phyloP scores from a whole-genome alignment of 179 eudicot genomes.

The Beta corolliflora region DNA sequence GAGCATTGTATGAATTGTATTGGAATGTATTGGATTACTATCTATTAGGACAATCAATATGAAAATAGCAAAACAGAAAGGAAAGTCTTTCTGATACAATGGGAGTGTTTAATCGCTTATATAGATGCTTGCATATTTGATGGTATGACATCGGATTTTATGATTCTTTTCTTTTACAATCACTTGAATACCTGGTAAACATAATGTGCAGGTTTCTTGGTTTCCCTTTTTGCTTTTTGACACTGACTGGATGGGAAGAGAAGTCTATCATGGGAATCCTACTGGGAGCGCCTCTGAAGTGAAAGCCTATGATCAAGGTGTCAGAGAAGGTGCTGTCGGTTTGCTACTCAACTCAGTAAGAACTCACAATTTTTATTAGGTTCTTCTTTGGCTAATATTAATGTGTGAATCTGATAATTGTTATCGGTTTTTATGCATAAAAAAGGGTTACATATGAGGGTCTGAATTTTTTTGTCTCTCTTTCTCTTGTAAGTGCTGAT shows the following conservation, averaged over 20 bases:
- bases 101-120: no score
- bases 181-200: neutral
- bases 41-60: neutral
- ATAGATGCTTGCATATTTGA: neutral
- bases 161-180: no score
- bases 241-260: slow-evolving; percentile 99
- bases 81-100: no score
- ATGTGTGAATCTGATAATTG: neutral
- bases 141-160: neutral
- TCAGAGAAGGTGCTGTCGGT: slow-evolving; percentile 99
- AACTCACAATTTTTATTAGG: slow-evolving; percentile 35
- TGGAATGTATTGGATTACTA: no score
- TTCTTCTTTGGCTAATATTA: neutral
- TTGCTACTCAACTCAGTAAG: slow-evolving; percentile 98
- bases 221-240: slow-evolving; percentile 96
- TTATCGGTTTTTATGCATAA: neutral
- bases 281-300: slow-evolving; percentile 56
- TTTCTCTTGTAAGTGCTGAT: slow-evolving; percentile 11
- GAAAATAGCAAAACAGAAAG: neutral
- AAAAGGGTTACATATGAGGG: neutral
- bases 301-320: slow-evolving; percentile 75
- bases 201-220: slow-evolving; percentile 77
- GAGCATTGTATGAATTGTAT: neutral
- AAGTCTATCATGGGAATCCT: slow-evolving; percentile 89
- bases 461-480: neutral